Evolutionary conservation across 345 rosid genomes (phyloP).

Genomic region (Passiflora organensis): DNA sequence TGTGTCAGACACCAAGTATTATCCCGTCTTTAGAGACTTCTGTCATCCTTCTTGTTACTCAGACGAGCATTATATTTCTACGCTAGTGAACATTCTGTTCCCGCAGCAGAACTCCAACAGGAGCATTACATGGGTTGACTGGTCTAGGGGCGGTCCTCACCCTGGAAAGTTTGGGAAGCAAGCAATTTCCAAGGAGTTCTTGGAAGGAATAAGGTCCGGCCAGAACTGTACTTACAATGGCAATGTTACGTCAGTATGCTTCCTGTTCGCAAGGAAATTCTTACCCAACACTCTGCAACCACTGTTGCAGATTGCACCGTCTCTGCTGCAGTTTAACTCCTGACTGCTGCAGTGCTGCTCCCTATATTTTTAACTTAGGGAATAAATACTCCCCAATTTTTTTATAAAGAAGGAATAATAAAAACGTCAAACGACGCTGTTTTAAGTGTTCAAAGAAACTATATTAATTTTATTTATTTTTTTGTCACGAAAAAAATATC

Average conservation of each 20-base stretch:
- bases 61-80: conserved; percentile 47
- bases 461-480: too few relatives aligned
- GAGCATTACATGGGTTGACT: conserved; percentile 48
- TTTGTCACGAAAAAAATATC: too few relatives aligned
- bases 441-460: too few relatives aligned
- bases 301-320: conserved; percentile 31
- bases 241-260: conserved; percentile 29
- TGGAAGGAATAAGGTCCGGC: conserved; percentile 34
- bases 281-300: conserved; percentile 39
- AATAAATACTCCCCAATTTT: too few relatives aligned
- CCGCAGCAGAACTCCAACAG: conserved; percentile 34
- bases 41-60: conserved; percentile 46
- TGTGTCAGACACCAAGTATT: conserved; percentile 35
- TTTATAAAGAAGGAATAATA: too few relatives aligned
- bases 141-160: conserved; percentile 40
- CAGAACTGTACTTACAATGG: conserved; percentile 37
- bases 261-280: conserved; percentile 49
- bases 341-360: neutral
- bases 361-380: neutral
- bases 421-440: too few relatives aligned
- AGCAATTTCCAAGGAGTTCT: conserved; percentile 28
- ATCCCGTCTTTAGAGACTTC: conserved; percentile 19
- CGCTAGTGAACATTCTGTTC: conserved; percentile 23
- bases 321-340: conserved; percentile 11
- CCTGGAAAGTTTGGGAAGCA: conserved; percentile 35